Percentiles rank a stretch among this genome's conserved stretches.
phyloP scores from a whole-genome alignment of 768 basidiomycete species.

The Serendipita vermifera region DNA sequence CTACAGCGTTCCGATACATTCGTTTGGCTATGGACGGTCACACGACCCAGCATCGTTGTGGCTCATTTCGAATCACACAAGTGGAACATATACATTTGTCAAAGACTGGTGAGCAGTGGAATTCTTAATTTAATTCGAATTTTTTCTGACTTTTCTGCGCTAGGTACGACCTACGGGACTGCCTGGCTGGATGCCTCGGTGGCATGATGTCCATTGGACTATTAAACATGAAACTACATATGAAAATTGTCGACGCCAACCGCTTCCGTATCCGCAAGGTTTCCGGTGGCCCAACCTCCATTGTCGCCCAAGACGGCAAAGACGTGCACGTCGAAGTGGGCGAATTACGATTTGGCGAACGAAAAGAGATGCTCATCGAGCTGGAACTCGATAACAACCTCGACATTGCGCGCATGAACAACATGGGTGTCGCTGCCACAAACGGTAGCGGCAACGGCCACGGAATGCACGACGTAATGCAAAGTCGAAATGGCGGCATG shows the following conservation, averaged over 20 bases:
- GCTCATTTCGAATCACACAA: constrained; percentile 98
- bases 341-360: constrained; percentile 90
- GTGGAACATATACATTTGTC: constrained; percentile 95
- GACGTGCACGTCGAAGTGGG: constrained; percentile 92
- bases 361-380: constrained; percentile 94
- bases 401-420: constrained; percentile 3
- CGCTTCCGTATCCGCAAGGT: constrained; percentile 93
- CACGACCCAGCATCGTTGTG: constrained; percentile 97
- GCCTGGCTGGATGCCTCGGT: constrained; percentile 87
- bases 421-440: constrained; percentile 21
- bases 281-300: constrained; percentile 74
- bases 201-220: constrained; percentile 95
- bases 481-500: constrained; percentile 19
- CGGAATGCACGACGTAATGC: constrained; percentile 16
- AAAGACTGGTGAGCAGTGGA: constrained; percentile 64
- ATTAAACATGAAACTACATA: constrained; percentile 86
- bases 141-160: neutral
- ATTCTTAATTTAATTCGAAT: neutral
- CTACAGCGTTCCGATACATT: constrained; percentile 73
- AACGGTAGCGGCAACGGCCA: constrained; percentile 16
- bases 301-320: constrained; percentile 82
- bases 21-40: constrained; percentile 90
- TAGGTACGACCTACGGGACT: constrained; percentile 74
- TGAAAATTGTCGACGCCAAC: constrained; percentile 80
- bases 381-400: constrained; percentile 76